Evolutionary conservation across 768 basidiomycete genomes (phyloP).

Genomic region (Chalciporus pseudorubinellus): DNA sequence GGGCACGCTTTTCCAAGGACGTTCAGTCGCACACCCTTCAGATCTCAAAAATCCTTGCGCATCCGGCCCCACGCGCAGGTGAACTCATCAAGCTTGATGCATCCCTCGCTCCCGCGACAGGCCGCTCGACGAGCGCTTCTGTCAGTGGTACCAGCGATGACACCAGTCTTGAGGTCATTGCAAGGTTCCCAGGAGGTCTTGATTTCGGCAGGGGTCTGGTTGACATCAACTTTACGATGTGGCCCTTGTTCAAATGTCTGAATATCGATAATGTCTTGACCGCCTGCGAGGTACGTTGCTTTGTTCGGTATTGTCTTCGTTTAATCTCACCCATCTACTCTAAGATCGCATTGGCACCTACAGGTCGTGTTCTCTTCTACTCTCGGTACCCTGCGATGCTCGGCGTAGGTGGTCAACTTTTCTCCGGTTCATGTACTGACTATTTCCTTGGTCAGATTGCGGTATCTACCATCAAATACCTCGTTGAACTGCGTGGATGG

Average conservation of each 20-base stretch:
- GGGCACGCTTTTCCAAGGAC: slow-evolving; percentile 93
- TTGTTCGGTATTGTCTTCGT: neutral
- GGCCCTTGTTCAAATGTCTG: slow-evolving; percentile 91
- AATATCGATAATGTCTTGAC: slow-evolving; percentile 93
- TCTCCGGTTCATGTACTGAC: neutral
- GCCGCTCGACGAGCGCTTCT: slow-evolving; percentile 44
- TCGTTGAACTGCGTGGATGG: slow-evolving; percentile 93
- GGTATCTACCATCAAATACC: slow-evolving; percentile 86
- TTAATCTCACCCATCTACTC: neutral
- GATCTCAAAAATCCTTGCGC: slow-evolving; percentile 83
- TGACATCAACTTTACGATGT: slow-evolving; percentile 95
- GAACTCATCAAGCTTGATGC: slow-evolving; percentile 86
- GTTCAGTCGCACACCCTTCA: slow-evolving; percentile 90
- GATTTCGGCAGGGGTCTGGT: slow-evolving; percentile 90
- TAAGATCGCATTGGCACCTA: slow-evolving; percentile 82
- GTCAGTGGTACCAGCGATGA: slow-evolving; percentile 30
- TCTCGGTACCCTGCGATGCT: slow-evolving; percentile 91
- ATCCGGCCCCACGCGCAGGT: slow-evolving; percentile 84
- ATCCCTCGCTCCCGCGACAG: slow-evolving; percentile 50
- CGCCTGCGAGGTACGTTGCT: slow-evolving; percentile 69
- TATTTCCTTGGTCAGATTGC: slow-evolving; percentile 54
- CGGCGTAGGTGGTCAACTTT: slow-evolving; percentile 47
- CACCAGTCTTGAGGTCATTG: slow-evolving; percentile 73
- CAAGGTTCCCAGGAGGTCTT: slow-evolving; percentile 88
- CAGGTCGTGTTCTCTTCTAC: slow-evolving; percentile 83